Percentiles rank a stretch among this genome's conserved stretches.
Conservation (phyloP, 2,329 filamentous ascomycete genomes). For the Madurella fahalii region DNA sequence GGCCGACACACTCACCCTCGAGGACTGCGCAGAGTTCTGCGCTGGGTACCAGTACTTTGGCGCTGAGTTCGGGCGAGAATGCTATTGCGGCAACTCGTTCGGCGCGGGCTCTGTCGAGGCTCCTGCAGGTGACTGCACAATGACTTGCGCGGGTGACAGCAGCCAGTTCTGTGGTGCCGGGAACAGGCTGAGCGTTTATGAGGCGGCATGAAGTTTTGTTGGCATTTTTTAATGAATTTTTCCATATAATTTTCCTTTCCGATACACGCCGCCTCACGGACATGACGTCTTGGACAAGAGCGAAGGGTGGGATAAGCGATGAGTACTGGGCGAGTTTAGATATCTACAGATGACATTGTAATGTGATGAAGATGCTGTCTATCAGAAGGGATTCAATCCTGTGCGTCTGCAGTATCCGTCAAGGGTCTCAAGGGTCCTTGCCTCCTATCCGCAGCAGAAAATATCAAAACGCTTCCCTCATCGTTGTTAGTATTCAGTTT, state of each 20-base stretch:
- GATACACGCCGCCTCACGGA: neutral
- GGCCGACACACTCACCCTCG: conserved; percentile 36
- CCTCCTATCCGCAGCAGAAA: no score
- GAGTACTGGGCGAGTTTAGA: no score
- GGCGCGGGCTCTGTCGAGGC: conserved; percentile 28
- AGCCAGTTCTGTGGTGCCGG: conserved; percentile 39
- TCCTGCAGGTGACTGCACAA: conserved; percentile 35
- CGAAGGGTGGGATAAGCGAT: no score
- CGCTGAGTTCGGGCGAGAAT: conserved; percentile 38
- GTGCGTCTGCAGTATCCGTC: no score
- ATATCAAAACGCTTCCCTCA: no score
- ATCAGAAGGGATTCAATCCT: no score
- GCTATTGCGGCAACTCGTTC: conserved; percentile 38
- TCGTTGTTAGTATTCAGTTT: no score
- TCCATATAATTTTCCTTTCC: neutral
- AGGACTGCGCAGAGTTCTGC: conserved; percentile 36
- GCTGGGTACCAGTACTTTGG: conserved; percentile 35
- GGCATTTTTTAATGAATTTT: neutral
- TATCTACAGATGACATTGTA: no score
- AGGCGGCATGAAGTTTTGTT: conserved; percentile 13
- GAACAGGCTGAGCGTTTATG: conserved; percentile 33
- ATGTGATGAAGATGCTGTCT: no score
- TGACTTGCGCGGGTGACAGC: conserved; percentile 38
- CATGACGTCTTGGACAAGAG: no score
- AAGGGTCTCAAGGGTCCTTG: no score